Evolutionary conservation across 805 yeast genomes (phyloP).

Genomic region (Candida xiaguanensis): DNA sequence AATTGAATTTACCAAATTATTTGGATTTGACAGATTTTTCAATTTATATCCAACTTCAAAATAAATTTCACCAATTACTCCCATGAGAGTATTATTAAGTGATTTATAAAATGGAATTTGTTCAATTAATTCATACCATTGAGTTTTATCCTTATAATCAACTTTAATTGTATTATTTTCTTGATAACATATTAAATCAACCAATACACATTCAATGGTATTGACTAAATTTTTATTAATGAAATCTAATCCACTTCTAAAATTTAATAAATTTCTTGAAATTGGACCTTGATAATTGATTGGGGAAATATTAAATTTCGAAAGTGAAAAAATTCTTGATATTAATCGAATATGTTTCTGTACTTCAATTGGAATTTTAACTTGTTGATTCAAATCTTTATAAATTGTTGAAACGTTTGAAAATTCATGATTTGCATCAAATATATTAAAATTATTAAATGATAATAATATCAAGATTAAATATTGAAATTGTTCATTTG

Average conservation of each 20-base stretch:
- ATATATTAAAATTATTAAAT: conserved; percentile 34
- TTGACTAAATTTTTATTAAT: conserved; percentile 49
- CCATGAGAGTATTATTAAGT: conserved; percentile 61
- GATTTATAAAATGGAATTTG: conserved; percentile 59
- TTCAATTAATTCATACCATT: conserved; percentile 58
- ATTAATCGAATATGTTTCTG: conserved; percentile 24
- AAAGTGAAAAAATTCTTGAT: conserved; percentile 36
- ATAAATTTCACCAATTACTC: conserved; percentile 53
- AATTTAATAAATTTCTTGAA: conserved; percentile 60
- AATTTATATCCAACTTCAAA: conserved; percentile 40
- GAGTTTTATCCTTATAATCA: conserved; percentile 32
- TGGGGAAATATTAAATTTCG: conserved; percentile 36
- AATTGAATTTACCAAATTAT: conserved; percentile 23
- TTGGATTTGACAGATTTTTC: conserved; percentile 19
- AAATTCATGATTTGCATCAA: conserved; percentile 33
- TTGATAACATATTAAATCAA: conserved; percentile 47
- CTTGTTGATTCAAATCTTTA: conserved; percentile 18
- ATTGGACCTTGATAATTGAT: conserved; percentile 65
- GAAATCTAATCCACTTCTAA: conserved; percentile 60
- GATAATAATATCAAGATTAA: conserved; percentile 48
- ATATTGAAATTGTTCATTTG: conserved; percentile 29
- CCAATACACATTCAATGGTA: conserved; percentile 47
- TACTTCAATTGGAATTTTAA: conserved; percentile 34
- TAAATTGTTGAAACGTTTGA: conserved; percentile 29
- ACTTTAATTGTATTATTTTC: conserved; percentile 48